Conservation (phyloP, 257 asterid species). For the Linderniella brevidens region DNA sequence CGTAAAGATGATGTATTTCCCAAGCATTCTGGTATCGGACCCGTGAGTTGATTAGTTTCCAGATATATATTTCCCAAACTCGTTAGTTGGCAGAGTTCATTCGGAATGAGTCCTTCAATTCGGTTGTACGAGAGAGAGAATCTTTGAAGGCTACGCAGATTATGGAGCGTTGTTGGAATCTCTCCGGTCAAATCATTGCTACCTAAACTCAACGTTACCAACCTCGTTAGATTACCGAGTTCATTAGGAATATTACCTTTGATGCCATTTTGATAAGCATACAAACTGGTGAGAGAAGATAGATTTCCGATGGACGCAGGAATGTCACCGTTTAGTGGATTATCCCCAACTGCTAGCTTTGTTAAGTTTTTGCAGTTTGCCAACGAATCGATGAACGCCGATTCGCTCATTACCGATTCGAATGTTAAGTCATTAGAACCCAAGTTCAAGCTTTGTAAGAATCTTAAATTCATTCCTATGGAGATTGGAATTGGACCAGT, state of each 20-base stretch:
- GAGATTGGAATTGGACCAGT: slow-evolving; percentile 16
- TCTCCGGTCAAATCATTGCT: slow-evolving; percentile 8
- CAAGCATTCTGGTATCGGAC: slow-evolving; percentile 13
- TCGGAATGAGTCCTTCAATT: slow-evolving; percentile 11
- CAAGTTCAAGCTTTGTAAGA: not conserved
- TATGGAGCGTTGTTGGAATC: slow-evolving; percentile 4
- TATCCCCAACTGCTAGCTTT: not conserved
- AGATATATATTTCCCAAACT: not conserved
- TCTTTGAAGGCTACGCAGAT: slow-evolving; percentile 9
- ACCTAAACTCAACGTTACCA: not conserved
- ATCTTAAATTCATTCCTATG: slow-evolving; percentile 11
- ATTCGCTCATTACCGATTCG: slow-evolving; percentile 6
- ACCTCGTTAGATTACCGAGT: slow-evolving; percentile 12
- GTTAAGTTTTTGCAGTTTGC: slow-evolving; percentile 8
- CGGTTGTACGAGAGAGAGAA: not conserved
- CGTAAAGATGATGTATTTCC: slow-evolving; percentile 11
- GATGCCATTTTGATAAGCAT: not conserved
- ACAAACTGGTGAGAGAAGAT: slow-evolving; percentile 9
- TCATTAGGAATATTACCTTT: slow-evolving; percentile 10
- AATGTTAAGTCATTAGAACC: not conserved
- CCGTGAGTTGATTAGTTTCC: slow-evolving; percentile 6
- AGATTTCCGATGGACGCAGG: slow-evolving; percentile 15
- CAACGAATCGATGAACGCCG: slow-evolving; percentile 12
- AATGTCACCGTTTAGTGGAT: slow-evolving; percentile 8
- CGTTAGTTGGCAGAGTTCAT: not conserved